Evolutionary conservation across 2,329 filamentous ascomycete species (phyloP).

Genomic region (Alternaria sp.): DNA sequence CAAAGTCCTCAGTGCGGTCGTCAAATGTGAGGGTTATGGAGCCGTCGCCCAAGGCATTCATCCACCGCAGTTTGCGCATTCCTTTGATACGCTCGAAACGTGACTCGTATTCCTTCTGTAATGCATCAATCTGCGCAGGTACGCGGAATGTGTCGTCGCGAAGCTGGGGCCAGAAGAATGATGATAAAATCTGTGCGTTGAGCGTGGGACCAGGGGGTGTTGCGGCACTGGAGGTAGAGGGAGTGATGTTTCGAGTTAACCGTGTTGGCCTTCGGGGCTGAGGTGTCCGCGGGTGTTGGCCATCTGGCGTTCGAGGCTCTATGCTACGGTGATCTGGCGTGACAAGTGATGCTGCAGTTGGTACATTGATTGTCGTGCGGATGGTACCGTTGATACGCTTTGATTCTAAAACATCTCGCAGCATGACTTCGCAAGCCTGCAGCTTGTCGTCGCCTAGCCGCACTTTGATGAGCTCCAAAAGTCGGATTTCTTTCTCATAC

Average conservation of each 20-base stretch:
- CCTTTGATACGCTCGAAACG: constrained; percentile 83
- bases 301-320: constrained; percentile 31
- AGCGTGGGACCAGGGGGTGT: constrained; percentile 56
- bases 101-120: constrained; percentile 75
- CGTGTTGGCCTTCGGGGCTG: constrained; percentile 33
- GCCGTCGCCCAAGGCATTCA: constrained; percentile 81
- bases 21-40: constrained; percentile 82
- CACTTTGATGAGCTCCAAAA: constrained; percentile 86
- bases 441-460: constrained; percentile 85
- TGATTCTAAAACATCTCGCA: constrained; percentile 90
- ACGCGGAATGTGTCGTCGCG: constrained; percentile 73
- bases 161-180: constrained; percentile 91
- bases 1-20: constrained; percentile 77
- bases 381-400: constrained; percentile 71
- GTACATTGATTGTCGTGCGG: constrained; percentile 27
- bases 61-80: constrained; percentile 86
- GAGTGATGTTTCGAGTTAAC: constrained; percentile 16
- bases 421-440: constrained; percentile 96
- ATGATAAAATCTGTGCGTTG: constrained; percentile 86
- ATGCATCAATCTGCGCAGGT: constrained; percentile 64
- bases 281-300: constrained; percentile 33
- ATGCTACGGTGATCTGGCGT: constrained; percentile 30
- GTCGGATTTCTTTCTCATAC: constrained; percentile 80
- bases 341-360: constrained; percentile 16
- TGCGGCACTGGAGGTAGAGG: constrained; percentile 22